Conservation (phyloP, 371 early-diverging fungal species). For the Vairimorpha apis region DNA sequence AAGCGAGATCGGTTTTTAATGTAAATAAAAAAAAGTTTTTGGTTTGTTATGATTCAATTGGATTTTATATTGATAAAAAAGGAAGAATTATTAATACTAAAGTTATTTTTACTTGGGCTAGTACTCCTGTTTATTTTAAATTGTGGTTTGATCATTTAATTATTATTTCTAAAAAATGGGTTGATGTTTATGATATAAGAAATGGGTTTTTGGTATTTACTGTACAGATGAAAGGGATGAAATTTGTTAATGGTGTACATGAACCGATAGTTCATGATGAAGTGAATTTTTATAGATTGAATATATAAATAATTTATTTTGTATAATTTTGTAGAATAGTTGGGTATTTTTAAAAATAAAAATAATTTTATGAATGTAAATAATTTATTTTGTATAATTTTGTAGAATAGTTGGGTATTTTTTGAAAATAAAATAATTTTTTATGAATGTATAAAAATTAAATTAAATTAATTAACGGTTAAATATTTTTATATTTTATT, state of each 20-base stretch:
- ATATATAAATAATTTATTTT: neutral
- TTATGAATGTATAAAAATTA: no score
- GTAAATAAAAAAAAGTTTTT: constrained; percentile 52
- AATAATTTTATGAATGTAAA: no score
- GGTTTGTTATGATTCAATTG: constrained; percentile 55
- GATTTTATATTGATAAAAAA: constrained; percentile 55
- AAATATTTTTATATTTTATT: no score
- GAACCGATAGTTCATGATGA: constrained; percentile 26
- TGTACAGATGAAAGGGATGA: neutral
- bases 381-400: no score
- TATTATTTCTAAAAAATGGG: constrained; percentile 1
- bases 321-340: no score
- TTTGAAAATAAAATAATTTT: no score
- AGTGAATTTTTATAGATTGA: neutral
- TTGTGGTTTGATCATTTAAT: constrained; percentile 25
- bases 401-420: no score
- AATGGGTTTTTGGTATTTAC: constrained; percentile 30
- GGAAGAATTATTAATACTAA: constrained; percentile 48
- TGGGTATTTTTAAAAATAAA: no score
- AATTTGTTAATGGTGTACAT: constrained; percentile 27
- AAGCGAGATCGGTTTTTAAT: constrained; percentile 50
- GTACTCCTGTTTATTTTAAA: constrained; percentile 32
- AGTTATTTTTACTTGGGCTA: constrained; percentile 59
- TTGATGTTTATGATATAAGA: constrained; percentile 32
- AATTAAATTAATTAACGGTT: no score